Evolutionary conservation across 495 filamentous ascomycete species (phyloP).

Genomic region (Physcia stellaris): DNA sequence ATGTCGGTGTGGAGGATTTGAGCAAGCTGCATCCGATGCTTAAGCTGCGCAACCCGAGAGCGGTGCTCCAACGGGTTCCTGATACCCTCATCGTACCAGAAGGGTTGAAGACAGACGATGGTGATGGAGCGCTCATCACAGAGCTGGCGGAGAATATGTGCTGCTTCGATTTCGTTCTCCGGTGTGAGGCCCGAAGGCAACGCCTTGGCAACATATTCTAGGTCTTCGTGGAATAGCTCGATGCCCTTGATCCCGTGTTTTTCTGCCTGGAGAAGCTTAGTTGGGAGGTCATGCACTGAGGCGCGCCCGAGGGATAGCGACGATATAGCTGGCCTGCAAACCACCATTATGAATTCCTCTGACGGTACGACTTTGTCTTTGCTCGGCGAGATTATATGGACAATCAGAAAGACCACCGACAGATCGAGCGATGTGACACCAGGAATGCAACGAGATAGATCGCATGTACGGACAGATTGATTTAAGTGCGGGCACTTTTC

Average conservation of each 20-base stretch:
- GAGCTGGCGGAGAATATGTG: constrained; percentile 32
- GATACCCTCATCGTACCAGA: constrained; percentile 62
- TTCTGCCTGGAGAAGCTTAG: constrained; percentile 54
- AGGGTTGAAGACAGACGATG: constrained; percentile 56
- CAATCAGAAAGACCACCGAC: not conserved
- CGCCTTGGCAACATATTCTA: constrained; percentile 41
- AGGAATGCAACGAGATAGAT: no score
- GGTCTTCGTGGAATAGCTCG: constrained; percentile 73
- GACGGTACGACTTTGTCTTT: not conserved
- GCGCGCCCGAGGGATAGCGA: constrained; percentile 65
- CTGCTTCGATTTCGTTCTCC: constrained; percentile 39
- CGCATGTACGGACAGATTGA: no score
- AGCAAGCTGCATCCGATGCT: constrained; percentile 52
- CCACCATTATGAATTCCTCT: not conserved
- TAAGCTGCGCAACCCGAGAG: constrained; percentile 40
- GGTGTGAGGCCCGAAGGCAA: constrained; percentile 10
- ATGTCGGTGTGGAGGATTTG: constrained; percentile 44
- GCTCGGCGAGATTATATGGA: not conserved
- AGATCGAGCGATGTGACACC: no score
- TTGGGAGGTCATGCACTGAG: constrained; percentile 45
- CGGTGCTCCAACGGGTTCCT: constrained; percentile 41
- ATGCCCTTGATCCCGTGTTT: constrained; percentile 54
- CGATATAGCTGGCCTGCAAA: constrained; percentile 33
- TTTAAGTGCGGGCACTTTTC: no score
- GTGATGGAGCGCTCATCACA: constrained; percentile 35